These are phyloP conservation scores for Mycena citricolor DNA, from an alignment of 1,284 basidiomycete genomes.

Conservation along the genomic window DNA sequence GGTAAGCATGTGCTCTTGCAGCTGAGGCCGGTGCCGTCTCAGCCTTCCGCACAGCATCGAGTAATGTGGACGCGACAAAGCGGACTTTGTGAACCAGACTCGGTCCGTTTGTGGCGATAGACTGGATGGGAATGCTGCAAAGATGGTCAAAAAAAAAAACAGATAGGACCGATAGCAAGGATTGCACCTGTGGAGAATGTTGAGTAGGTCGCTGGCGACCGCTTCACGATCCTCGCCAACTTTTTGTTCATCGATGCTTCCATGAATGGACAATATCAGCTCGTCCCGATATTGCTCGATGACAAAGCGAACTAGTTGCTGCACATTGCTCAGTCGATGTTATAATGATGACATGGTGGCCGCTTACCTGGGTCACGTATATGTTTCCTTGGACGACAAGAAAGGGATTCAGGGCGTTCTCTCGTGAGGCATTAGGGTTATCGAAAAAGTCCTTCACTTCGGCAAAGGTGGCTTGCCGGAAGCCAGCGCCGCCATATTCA, in stretches of 20 bases:
- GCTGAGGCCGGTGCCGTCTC: slow-evolving; percentile 74
- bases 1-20: slow-evolving; percentile 75
- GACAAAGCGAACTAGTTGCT: slow-evolving; percentile 90
- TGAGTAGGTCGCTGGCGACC: slow-evolving; percentile 77
- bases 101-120: slow-evolving; percentile 85
- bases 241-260: slow-evolving; percentile 60
- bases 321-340: slow-evolving; percentile 11
- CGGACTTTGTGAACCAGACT: slow-evolving; percentile 86
- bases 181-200: slow-evolving; percentile 75
- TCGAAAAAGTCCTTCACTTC: slow-evolving; percentile 89
- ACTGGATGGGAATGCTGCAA: slow-evolving; percentile 81
- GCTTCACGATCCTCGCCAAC: slow-evolving; percentile 71
- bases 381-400: slow-evolving; percentile 87
- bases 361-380: slow-evolving; percentile 82
- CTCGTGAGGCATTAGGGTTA: slow-evolving; percentile 80
- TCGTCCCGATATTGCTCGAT: slow-evolving; percentile 88
- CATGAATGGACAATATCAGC: slow-evolving; percentile 66
- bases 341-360: slow-evolving; percentile 13
- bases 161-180: no score
- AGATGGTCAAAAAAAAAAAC: slow-evolving; percentile 2
- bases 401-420: slow-evolving; percentile 82
- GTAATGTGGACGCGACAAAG: slow-evolving; percentile 83
- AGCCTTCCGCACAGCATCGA: slow-evolving; percentile 82
- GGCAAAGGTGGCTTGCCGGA: slow-evolving; percentile 77
- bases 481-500: slow-evolving; percentile 67